Conservation (phyloP, 1,284 basidiomycete species). For the Ganoderma lucidum region DNA sequence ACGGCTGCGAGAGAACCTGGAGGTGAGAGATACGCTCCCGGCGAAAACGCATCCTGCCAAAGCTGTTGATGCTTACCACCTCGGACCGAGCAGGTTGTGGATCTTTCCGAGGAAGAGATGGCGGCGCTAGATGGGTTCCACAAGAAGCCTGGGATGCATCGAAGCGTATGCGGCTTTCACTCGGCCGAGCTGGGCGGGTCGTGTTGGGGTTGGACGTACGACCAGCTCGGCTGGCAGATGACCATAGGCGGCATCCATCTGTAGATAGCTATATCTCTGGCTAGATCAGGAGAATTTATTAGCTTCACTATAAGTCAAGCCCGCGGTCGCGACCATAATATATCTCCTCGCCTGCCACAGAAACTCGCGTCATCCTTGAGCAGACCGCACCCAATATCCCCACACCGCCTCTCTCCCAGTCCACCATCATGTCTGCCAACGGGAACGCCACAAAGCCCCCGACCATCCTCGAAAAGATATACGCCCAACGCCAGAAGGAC, state of each 20-base stretch:
- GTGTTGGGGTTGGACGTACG: slow-evolving; percentile 58
- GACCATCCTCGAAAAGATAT: slow-evolving; percentile 81
- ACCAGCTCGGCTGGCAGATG: slow-evolving; percentile 55
- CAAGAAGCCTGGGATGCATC: slow-evolving; percentile 53
- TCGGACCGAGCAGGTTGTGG: slow-evolving; percentile 43
- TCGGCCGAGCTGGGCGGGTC: slow-evolving; percentile 41
- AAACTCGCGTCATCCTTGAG: neutral
- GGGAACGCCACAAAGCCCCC: slow-evolving; percentile 56
- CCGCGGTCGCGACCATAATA: neutral
- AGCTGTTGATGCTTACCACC: neutral
- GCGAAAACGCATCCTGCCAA: neutral
- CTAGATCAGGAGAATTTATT: neutral
- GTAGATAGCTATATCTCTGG: slow-evolving; percentile 10
- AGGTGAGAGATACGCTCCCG: slow-evolving; percentile 36
- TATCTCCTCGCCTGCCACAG: neutral
- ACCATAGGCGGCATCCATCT: slow-evolving; percentile 43
- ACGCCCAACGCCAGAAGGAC: slow-evolving; percentile 64
- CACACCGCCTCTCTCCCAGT: neutral
- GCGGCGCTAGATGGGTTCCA: slow-evolving; percentile 48
- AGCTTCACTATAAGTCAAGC: neutral
- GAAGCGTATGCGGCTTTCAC: slow-evolving; percentile 47
- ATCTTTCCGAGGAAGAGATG: slow-evolving; percentile 49
- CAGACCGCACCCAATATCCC: neutral
- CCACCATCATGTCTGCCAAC: slow-evolving; percentile 12
- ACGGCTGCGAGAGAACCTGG: slow-evolving; percentile 55